Base-by-base conservation (phyloP, 306 rosid genomes). In the Trifolium subterraneum region DNA sequence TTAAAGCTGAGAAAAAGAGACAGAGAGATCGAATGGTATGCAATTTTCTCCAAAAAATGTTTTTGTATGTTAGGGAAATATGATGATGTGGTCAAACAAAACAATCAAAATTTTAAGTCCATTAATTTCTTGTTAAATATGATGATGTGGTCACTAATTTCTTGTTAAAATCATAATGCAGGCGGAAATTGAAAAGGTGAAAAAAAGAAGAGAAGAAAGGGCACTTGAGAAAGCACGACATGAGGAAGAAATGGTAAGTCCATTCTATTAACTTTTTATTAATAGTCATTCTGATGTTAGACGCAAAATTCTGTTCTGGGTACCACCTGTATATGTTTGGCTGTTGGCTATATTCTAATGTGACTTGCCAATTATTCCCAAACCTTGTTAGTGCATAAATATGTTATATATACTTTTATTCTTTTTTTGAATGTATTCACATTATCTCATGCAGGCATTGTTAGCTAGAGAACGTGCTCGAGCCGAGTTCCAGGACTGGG, bases 401-500 rank as follows among this genome's bases (percentile, higher is more conserved):
- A 27, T 31, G 64, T 71, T 47, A 72, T 15, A 1, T 45, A 5
- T 48, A 5, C 14, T 42, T 12, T 42, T 3, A 3, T 42, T 23
- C 7, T 56, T 44, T 72, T 31, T 7, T 20, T 10, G 25, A 58
- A 68, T 80, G 75, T 52, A 64, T 29, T 25, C 47, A 51, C 50
- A 56, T 72, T 68, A 8, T 84, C 39, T 83, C 64, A 80, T 15
- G 44, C 80, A 94, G 98, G 98, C 98, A 23, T 50, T 91, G 76
- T 83, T 94, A 79, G 96, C 95, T 15, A 90, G 99, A 86, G 97
- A 94, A 80, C 89, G 96, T 66, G 96, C 99, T 69, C 90, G 95
- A 52, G 97, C 99, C 75, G 99, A 94, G 83, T 94, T 87, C 84
- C 97, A 94, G 64, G 97, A 94, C 78, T 94, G 96, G 99, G 99